Base-by-base conservation (phyloP, 2,329 filamentous ascomycete species). In the Didymella pinodella region DNA sequence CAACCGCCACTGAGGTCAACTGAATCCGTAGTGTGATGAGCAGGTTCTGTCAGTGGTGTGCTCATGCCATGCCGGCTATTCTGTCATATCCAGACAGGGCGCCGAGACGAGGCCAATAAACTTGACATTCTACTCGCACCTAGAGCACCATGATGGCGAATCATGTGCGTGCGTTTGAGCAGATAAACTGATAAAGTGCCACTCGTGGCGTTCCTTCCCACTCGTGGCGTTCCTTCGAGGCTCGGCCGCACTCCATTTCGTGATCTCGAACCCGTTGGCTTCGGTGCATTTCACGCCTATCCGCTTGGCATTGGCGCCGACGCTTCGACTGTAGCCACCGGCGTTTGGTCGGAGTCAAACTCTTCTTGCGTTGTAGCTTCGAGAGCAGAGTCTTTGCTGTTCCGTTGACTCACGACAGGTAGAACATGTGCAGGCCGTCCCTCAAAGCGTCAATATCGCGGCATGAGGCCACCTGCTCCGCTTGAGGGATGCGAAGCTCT, bases 391-490 rank as follows among this genome's bases (percentile, higher is more conserved):
- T 40, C n/a, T 20, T 12, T 4, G 5, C 7, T 14, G 5, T 7
- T 16, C 18, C 14, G 20, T 16, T 11, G 11, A 7, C 11, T 57
- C 18, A 57, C 10, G 47, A 47, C 28, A 57, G 20, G 12, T 60
- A 63, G 26, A 61, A 55, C 61, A 63, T 63, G 28, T 61, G 54
- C 32, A 55, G 38, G 32, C 64, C 62, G 25, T 63, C 57, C 14
- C 55, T 52, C n/a, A 66, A 36, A 22, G 59, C 48, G 38, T 61
- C 38, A 5, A 59, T 26, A 8, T 61, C 60, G 20, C 44, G 28
- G n/a, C 29, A 25, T 2, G 25, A 31, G 2, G 60, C 53, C 6
- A 59, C 48, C 10, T 45, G 58, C 26, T 62, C 64, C 16, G 53
- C 57, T 41, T 65, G 64, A 8, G 57, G 62, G 7, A 65, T 36